Evolutionary conservation across 345 rosid species (phyloP).

Genomic region (Kernera saxatilis): DNA sequence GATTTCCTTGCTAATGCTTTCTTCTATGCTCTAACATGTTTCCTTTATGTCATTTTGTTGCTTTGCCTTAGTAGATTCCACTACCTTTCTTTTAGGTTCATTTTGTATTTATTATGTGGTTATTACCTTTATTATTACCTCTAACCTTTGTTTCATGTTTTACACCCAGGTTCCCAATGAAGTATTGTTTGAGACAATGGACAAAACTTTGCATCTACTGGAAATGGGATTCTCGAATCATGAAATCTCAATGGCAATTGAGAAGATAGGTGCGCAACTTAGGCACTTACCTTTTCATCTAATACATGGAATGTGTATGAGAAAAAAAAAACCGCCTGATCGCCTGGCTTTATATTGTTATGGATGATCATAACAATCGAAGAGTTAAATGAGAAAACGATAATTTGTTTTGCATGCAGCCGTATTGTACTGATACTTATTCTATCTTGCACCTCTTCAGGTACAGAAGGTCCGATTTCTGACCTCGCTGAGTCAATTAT

Average conservation of each 20-base stretch:
- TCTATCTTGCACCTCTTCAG: slow-evolving; percentile 38
- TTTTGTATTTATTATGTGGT: neutral
- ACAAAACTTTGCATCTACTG: slow-evolving; percentile 72
- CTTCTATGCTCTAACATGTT: neutral
- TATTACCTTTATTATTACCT: neutral
- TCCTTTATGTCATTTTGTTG: neutral
- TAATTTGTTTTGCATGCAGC: neutral
- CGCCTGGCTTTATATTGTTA: neutral
- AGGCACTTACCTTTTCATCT: neutral
- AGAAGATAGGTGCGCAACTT: slow-evolving; percentile 62
- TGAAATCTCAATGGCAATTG: slow-evolving; percentile 81
- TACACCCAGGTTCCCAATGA: slow-evolving; percentile 43
- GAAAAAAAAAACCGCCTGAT: neutral
- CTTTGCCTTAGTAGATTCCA: neutral
- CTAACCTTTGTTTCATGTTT: slow-evolving; percentile 10
- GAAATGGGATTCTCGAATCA: slow-evolving; percentile 90
- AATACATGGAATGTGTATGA: neutral
- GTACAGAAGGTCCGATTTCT: slow-evolving; percentile 49
- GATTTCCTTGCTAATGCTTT: neutral
- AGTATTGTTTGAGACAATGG: slow-evolving; percentile 70
- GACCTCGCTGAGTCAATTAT: slow-evolving; percentile 75
- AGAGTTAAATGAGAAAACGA: neutral
- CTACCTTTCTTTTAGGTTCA: neutral
- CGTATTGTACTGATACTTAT: neutral
- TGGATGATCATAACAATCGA: neutral